These are phyloP conservation scores for Orbilia quercus DNA, from an alignment of 2,329 filamentous ascomycete species.

Conservation along the genomic window DNA sequence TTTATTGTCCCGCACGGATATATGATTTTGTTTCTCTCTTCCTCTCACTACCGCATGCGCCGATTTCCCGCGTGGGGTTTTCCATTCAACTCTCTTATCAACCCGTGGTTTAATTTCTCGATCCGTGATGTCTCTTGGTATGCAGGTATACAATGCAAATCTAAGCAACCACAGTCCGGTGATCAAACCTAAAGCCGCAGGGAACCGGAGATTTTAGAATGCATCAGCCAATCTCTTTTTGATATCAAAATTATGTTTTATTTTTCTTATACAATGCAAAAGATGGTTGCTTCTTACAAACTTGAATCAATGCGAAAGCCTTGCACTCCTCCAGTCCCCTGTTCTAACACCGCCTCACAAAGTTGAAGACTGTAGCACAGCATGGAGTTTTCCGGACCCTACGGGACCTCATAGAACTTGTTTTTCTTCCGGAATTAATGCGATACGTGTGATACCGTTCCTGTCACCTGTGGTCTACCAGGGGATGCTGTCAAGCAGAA, in stretches of 20 bases:
- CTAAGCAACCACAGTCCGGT: not conserved
- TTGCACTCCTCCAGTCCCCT: not conserved
- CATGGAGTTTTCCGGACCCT: conserved; percentile 14
- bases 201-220: conserved; percentile 19
- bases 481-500: conserved; percentile 22
- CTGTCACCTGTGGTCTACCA: conserved; percentile 8
- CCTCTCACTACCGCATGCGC: no score
- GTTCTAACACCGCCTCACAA: conserved; percentile 25
- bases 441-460: conserved; percentile 25
- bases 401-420: not conserved
- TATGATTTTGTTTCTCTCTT: not conserved
- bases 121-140: not conserved
- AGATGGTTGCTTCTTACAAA: conserved; percentile 26
- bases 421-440: conserved; percentile 6
- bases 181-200: conserved; percentile 8
- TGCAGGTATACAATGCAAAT: not conserved
- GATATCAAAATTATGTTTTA: no score
- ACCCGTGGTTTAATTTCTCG: no score
- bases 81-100: no score
- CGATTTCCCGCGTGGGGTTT: not conserved
- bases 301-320: conserved; percentile 18
- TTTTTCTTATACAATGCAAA: not conserved
- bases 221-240: not conserved
- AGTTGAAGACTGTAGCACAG: not conserved
- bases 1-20: no score